phyloP scores from a whole-genome alignment of 495 filamentous ascomycete species.

The Podospora didyma region DNA sequence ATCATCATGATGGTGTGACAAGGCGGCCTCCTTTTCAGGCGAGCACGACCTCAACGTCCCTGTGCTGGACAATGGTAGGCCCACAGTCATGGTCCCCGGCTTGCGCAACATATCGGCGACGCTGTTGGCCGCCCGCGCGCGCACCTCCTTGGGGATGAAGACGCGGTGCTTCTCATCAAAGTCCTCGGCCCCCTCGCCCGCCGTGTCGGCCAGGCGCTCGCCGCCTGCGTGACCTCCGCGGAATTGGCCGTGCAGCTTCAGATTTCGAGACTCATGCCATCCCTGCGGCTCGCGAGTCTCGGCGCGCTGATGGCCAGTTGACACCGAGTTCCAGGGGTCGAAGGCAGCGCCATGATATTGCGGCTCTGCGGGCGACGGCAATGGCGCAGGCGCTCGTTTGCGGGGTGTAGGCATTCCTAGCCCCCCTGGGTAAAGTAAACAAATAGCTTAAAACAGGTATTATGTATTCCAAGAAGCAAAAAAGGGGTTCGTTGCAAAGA shows the following conservation, averaged over 20 bases:
- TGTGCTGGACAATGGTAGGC: too few relatives aligned
- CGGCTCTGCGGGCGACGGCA: slow-evolving; percentile 40
- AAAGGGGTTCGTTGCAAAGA: too few relatives aligned
- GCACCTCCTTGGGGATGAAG: slow-evolving; percentile 41
- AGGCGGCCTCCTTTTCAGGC: slow-evolving; percentile 1
- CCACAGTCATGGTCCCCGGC: slow-evolving; percentile 36
- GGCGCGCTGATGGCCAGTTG: slow-evolving; percentile 76
- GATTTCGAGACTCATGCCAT: slow-evolving; percentile 66
- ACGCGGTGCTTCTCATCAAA: slow-evolving; percentile 43
- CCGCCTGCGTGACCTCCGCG: slow-evolving; percentile 46
- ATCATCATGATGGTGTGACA: slow-evolving; percentile 27
- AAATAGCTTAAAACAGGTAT: too few relatives aligned
- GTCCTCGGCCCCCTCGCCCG: slow-evolving; percentile 50
- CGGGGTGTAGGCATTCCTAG: not conserved
- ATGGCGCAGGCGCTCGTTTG: not conserved
- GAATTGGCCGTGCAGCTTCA: slow-evolving; percentile 69
- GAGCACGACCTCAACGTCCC: not conserved
- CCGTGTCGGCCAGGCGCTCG: slow-evolving; percentile 51
- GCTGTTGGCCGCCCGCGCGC: slow-evolving; percentile 34
- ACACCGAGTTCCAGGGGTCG: slow-evolving; percentile 78
- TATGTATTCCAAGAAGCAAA: too few relatives aligned
- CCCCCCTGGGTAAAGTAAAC: not conserved
- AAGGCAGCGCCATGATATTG: slow-evolving; percentile 46
- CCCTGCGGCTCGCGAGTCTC: slow-evolving; percentile 58
- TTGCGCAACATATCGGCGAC: slow-evolving; percentile 47